These are phyloP conservation scores for Backusella tarrabulga DNA, from an alignment of 192 early-diverging fungal genomes.

Conservation along the genomic window DNA sequence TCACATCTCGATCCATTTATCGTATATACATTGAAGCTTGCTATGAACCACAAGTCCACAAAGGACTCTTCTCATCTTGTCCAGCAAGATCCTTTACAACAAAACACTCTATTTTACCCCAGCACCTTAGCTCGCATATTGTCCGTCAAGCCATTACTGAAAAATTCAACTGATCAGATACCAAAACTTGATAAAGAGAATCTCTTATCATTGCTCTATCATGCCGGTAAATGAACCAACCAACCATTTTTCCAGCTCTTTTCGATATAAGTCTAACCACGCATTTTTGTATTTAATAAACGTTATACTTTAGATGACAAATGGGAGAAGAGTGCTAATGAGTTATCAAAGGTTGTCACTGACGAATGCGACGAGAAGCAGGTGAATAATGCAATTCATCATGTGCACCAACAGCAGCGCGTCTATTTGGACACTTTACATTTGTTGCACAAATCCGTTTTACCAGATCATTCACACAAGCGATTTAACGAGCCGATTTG, in stretches of 20 bases:
- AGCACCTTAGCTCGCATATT: not conserved
- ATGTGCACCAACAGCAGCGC: conserved; percentile 11
- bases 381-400: not conserved
- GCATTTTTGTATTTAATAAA: not conserved
- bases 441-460: not conserved
- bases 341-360: not conserved
- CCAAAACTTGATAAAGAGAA: conserved; percentile 8
- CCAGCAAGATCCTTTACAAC: not conserved
- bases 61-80: not conserved
- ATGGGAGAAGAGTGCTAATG: not conserved
- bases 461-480: not conserved
- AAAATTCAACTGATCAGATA: not conserved
- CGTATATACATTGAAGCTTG: conserved; percentile 5
- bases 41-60: not conserved
- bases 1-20: conserved; percentile 10
- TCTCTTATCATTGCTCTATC: conserved; percentile 5
- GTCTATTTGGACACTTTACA: conserved; percentile 16
- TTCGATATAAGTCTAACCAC: not conserved
- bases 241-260: not conserved
- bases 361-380: not conserved
- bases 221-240: conserved; percentile 6
- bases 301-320: conserved; percentile 1
- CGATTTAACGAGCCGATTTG: conserved; percentile 11
- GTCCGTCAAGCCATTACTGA: not conserved
- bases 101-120: not conserved